Evolutionary conservation across 257 asterid species (phyloP).

Genomic region (Ocimum tenuiflorum): DNA sequence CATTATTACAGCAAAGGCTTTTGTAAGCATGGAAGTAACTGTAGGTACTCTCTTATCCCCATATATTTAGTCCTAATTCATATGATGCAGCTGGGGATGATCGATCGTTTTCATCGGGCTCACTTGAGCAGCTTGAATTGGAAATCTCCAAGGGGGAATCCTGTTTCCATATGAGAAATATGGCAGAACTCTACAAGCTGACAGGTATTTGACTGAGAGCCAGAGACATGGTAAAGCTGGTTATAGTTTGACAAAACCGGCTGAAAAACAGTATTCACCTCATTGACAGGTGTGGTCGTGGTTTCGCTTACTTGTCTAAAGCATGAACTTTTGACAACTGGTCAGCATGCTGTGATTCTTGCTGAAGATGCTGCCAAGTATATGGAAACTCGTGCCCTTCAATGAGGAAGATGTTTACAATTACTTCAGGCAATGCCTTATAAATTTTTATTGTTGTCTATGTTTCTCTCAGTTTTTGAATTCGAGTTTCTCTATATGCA

Average conservation of each 20-base stretch:
- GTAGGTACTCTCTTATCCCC: constrained; percentile 56
- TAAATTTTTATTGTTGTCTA: neutral
- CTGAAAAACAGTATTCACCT: constrained; percentile 57
- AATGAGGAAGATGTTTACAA: constrained; percentile 66
- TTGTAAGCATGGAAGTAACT: constrained; percentile 78
- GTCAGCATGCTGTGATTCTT: constrained; percentile 73
- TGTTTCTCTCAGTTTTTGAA: neutral
- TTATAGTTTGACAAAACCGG: constrained; percentile 72
- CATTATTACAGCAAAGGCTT: constrained; percentile 71
- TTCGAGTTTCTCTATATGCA: constrained; percentile 20
- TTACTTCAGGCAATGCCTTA: constrained; percentile 57
- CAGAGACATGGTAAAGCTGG: constrained; percentile 88
- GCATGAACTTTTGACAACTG: constrained; percentile 12
- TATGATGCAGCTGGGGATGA: constrained; percentile 43
- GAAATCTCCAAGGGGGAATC: constrained; percentile 58
- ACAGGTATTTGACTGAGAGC: constrained; percentile 85
- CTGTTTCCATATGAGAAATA: constrained; percentile 67
- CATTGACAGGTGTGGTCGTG: constrained; percentile 70
- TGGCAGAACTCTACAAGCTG: constrained; percentile 67
- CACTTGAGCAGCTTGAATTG: constrained; percentile 56
- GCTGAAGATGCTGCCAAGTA: constrained; percentile 68
- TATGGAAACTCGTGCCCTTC: constrained; percentile 46
- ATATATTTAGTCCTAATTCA: constrained; percentile 30
- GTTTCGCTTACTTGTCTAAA: neutral
- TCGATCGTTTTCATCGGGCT: constrained; percentile 42